Base-by-base conservation (phyloP, 352 stramenopile species). In the Pythium monospermum region DNA sequence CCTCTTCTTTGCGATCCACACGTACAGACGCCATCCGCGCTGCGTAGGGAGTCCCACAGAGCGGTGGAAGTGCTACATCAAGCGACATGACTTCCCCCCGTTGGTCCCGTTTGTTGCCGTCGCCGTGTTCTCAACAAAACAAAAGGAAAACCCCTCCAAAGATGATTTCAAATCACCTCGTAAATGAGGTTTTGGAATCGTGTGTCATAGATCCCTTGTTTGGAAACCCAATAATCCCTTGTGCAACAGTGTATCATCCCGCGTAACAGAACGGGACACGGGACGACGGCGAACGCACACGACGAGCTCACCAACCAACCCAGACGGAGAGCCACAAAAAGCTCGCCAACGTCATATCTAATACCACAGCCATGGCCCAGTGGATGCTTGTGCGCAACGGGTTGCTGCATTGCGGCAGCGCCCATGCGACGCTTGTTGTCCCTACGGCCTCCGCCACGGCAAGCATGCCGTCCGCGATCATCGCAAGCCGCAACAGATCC, bases 281-380 rank as follows among this genome's bases (percentile, higher is more conserved):
- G 6, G 40, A 22, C 18, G 30, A 12, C n/a, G 23, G 40, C 11
- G 8, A 15, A 33, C 45, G 37, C 21, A n/a, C 28, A 26, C 26
- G 21, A 30, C 33, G 15, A 57, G 26, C 48, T 30, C 48, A 64
- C 48, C 56, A 64, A 64, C 48, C 56, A 57, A 51, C 40, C 11
- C 11, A n/a, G n/a, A 49, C 13, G 25, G 31, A 3, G 35, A 26
- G 18, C 40, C 23, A n/a, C 13, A 12, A 49, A n/a, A 19, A 59
- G 49, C 50, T 58, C 49, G 15, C 23, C 40, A 13, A 8, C 30
- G 13, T 36, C 16, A 15, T 26, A 45, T 28, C 7, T 6, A 2
- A 21, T 19, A 39, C 21, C 36, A 66, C 61, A 47, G 49, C 59
- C 32, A 66, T 66, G 59, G 51, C 59, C 32, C 59, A 66, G 59